A percentile compares a stretch with the other conserved stretches of the same genome.
These are phyloP conservation scores for Selaginella moellendorffii DNA, from an alignment of 75 land plant genomes.

Conservation along the genomic window DNA sequence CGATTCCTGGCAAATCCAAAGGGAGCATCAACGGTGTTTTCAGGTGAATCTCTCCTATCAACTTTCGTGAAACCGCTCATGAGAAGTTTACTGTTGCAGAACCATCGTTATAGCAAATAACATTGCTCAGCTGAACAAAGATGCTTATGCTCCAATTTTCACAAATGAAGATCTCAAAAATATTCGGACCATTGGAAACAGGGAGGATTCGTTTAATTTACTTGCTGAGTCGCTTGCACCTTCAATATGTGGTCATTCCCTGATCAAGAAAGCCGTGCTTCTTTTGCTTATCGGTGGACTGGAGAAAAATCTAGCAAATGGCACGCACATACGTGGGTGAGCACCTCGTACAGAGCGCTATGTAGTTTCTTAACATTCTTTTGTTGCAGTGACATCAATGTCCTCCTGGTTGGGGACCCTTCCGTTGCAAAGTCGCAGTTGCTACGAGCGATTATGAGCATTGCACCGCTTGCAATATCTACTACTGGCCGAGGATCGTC, in stretches of 20 bases:
- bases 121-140: conserved; percentile 3
- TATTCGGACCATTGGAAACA: neutral
- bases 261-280: neutral
- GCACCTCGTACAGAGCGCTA: neutral
- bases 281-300: neutral
- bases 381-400: neutral
- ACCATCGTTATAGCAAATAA: neutral
- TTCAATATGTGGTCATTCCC: conserved; percentile 1
- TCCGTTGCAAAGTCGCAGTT: neutral
- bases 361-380: too few species aligned
- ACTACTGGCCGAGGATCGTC: conserved; percentile 7
- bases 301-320: conserved; percentile 3
- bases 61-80: too few species aligned
- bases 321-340: conserved; percentile 7
- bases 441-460: neutral
- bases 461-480: conserved; percentile 7
- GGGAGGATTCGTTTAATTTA: conserved; percentile 1
- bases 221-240: conserved; percentile 2
- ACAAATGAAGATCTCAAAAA: conserved; percentile 1
- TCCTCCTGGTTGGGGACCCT: neutral
- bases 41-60: neutral
- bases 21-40: conserved; percentile 5
- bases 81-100: neutral
- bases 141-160: neutral
- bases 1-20: conserved; percentile 6